Evolutionary conservation across 768 basidiomycete species (phyloP), one percentile per base, ranked within the genome.

Genomic region (Termitomyces sp.): DNA sequence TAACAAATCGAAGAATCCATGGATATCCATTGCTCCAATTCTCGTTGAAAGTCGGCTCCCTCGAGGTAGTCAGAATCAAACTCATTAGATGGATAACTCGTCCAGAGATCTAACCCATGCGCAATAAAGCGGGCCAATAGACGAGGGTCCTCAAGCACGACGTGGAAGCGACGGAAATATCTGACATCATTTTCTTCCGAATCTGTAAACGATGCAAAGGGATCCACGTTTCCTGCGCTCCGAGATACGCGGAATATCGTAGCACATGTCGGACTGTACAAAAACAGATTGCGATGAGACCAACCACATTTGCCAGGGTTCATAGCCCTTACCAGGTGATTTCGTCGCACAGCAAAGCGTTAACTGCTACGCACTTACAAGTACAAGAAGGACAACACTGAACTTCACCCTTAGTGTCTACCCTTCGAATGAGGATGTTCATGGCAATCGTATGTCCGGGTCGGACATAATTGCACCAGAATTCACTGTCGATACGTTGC

Each of bases 361-460:
- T 13, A 26, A 16, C 4, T n/a, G 22, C 54, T n/a, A n/a, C 24
- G 32, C 26, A 42, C 2, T n/a, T 16, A n/a, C 52, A 16, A 18
- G 34, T 20, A 13, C 59, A 56, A 14, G 59, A 34, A 52, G 59
- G 59, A 20, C 55, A 60, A n/a, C 37, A n/a, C 46, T 16, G 18
- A 2, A 20, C 52, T 41, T 29, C 29, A 2, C 27, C 47, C 31
- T 46, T 52, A 7, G 32, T 34, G 14, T n/a, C 47, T 2, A 22
- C 7, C 18, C 20, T 48, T 24, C 46, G 24, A 9, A 54, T 36
- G 24, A 60, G 27, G n/a, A 60, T 57, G 14, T 60, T 24, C 59
- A 60, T 60, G 26, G 32, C 51, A 14, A 60, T 49, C 13, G 55
- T 54, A 20, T 29, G 47, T 22, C 59, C 59, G 4, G 59, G 51